Evolutionary conservation across 805 yeast genomes (phyloP).

Genomic region (Phaffomyces opuntiae): DNA sequence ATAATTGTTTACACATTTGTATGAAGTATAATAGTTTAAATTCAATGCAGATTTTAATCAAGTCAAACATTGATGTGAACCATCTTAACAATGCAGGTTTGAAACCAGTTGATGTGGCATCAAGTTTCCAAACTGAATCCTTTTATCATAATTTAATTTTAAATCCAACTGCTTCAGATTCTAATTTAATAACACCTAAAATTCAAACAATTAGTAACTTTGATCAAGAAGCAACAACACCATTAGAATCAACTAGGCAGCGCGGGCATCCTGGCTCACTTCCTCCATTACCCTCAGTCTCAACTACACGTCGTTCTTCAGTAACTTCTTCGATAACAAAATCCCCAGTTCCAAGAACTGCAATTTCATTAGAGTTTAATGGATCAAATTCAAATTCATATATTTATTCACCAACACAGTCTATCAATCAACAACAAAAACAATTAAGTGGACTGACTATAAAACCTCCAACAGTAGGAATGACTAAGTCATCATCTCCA

Average conservation of each 20-base stretch:
- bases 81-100: constrained; percentile 53
- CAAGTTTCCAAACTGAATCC: constrained; percentile 43
- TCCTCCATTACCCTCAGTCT: constrained; percentile 28
- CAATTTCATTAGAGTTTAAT: constrained; percentile 17
- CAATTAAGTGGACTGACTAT: constrained; percentile 9
- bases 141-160: constrained; percentile 25
- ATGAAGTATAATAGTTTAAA: constrained; percentile 59
- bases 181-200: constrained; percentile 1
- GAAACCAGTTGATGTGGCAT: constrained; percentile 55
- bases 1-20: constrained; percentile 82
- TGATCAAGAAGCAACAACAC: neutral
- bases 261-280: constrained; percentile 22
- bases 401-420: constrained; percentile 18
- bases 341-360: constrained; percentile 21
- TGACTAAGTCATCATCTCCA: constrained; percentile 18
- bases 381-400: constrained; percentile 21
- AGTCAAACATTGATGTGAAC: constrained; percentile 41
- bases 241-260: neutral
- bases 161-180: constrained; percentile 3
- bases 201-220: constrained; percentile 1
- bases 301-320: constrained; percentile 24
- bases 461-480: constrained; percentile 15
- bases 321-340: constrained; percentile 18
- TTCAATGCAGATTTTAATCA: constrained; percentile 47
- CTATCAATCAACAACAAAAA: constrained; percentile 1